phyloP scores from a whole-genome alignment of 345 rosid species.

The Eucalyptus tenuipes region DNA sequence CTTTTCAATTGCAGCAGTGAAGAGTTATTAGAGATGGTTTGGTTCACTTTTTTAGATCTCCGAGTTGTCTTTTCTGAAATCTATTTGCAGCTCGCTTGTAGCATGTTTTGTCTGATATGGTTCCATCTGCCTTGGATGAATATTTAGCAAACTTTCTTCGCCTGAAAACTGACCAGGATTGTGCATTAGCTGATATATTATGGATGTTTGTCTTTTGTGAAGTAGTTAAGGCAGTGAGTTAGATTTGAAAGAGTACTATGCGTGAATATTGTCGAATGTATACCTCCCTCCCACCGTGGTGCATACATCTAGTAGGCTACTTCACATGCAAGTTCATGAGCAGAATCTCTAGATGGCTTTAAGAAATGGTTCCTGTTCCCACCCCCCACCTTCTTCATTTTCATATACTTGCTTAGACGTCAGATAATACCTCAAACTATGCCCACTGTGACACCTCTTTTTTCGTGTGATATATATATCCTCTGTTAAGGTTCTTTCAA shows the following conservation, averaged over 20 bases:
- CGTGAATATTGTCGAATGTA: not conserved
- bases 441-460: not conserved
- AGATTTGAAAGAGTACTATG: not conserved
- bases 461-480: not conserved
- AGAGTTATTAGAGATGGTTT: not conserved
- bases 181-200: not conserved
- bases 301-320: not conserved
- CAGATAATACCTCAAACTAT: not conserved
- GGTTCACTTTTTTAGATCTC: not conserved
- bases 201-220: not conserved
- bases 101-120: not conserved
- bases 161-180: not conserved
- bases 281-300: no score
- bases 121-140: not conserved
- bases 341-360: not conserved
- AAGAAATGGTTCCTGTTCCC: not conserved
- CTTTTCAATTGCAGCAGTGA: not conserved
- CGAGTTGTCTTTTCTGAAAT: not conserved
- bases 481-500: not conserved
- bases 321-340: not conserved
- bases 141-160: not conserved
- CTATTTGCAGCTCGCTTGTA: not conserved
- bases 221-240: not conserved
- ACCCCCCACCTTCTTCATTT: not conserved
- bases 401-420: not conserved